Evolutionary conservation across 129 eudicot species (phyloP).

Genomic region (Chrysanthemum lavandulifolium): DNA sequence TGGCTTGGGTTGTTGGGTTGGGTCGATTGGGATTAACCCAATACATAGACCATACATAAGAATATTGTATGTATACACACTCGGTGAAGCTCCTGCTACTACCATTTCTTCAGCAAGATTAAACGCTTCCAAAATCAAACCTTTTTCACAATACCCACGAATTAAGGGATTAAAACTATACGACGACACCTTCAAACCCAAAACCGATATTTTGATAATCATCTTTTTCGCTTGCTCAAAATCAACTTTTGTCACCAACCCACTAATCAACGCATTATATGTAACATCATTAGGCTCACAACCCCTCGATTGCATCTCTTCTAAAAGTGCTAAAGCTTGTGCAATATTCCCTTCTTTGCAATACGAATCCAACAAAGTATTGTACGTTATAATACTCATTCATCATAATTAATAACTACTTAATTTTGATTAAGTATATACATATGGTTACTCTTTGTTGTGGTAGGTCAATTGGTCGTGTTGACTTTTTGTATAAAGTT

Average conservation of each 20-base stretch:
- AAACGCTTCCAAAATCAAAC: conserved; percentile 60
- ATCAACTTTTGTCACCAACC: conserved; percentile 43
- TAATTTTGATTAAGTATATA: too few relatives aligned
- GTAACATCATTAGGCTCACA: conserved; percentile 50
- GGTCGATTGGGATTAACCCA: too few relatives aligned
- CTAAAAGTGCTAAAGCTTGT: conserved; percentile 41
- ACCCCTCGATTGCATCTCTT: conserved; percentile 49
- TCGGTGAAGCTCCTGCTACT: conserved; percentile 43
- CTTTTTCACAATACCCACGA: conserved; percentile 57
- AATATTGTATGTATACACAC: conserved; percentile 48
- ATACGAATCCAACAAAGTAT: conserved; percentile 60
- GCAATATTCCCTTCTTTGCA: conserved; percentile 52
- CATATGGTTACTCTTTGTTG: too few relatives aligned
- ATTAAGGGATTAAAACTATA: conserved; percentile 58
- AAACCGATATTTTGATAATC: conserved; percentile 42
- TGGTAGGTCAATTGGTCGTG: too few relatives aligned
- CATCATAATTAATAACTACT: too few relatives aligned
- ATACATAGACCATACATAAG: conserved; percentile 55
- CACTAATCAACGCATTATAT: conserved; percentile 50
- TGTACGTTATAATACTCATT: conserved; percentile 43
- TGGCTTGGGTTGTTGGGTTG: too few relatives aligned
- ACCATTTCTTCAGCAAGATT: conserved; percentile 61
- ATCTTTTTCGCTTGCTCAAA: conserved; percentile 49
- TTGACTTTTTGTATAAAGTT: too few relatives aligned
- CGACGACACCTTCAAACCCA: conserved; percentile 56